A percentile compares a stretch with the other conserved stretches of the same genome.
phyloP scores from a whole-genome alignment of 345 rosid species.

The Euclidium syriacum region DNA sequence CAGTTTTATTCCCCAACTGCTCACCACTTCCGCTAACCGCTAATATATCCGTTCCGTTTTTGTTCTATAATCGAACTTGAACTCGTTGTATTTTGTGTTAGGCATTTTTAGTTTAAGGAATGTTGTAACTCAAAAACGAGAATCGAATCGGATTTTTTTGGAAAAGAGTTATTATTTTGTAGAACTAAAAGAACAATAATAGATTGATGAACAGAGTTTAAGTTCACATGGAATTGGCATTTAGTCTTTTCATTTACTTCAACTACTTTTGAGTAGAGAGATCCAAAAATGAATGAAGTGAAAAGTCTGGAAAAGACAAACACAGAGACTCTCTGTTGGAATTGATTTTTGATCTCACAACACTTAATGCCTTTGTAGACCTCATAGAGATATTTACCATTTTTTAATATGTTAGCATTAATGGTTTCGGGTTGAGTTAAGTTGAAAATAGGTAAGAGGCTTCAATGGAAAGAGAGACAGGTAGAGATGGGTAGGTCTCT shows the following conservation, averaged over 20 bases:
- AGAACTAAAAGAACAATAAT: no score
- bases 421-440: constrained; percentile 1
- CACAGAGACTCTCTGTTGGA: constrained; percentile 12
- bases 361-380: constrained; percentile 15
- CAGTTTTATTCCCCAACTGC: no score
- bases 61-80: no score
- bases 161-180: background rate
- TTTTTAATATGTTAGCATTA: background rate
- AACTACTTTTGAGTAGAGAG: constrained; percentile 2
- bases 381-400: background rate
- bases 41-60: no score
- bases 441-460: constrained; percentile 17
- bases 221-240: constrained; percentile 11
- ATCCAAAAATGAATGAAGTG: constrained; percentile 10
- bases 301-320: constrained; percentile 6
- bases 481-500: background rate
- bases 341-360: constrained; percentile 16
- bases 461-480: constrained; percentile 7
- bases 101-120: background rate
- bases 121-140: background rate
- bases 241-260: background rate
- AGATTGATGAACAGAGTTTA: no score
- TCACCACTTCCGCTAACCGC: no score
- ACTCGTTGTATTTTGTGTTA: no score
- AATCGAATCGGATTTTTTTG: background rate